These are phyloP conservation scores for Lipomyces yamadae DNA, from an alignment of 805 yeast species.

Conservation along the genomic window DNA sequence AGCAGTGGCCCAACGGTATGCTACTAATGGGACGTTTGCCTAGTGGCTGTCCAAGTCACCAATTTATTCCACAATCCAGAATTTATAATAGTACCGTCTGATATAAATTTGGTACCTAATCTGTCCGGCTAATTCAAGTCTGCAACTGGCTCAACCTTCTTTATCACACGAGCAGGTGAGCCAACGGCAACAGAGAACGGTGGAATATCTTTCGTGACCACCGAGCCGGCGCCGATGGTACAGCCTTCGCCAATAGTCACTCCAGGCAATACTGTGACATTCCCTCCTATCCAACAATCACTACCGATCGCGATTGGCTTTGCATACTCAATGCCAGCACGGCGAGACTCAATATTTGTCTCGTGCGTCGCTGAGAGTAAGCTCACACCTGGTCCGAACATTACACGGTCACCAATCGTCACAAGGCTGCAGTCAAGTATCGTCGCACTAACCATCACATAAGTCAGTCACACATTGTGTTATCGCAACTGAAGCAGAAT, in stretches of 20 bases:
- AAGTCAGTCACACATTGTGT: too few species aligned
- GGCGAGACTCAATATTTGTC: conserved; percentile 54
- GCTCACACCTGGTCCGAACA: conserved; percentile 62
- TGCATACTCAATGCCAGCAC: conserved; percentile 57
- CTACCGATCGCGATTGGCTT: conserved; percentile 63
- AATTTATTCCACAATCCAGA: too few species aligned
- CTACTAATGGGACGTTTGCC: too few species aligned
- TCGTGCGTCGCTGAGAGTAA: conserved; percentile 68
- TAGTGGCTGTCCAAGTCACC: too few species aligned
- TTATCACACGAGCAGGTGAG: conserved; percentile 59
- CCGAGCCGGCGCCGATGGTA: conserved; percentile 70
- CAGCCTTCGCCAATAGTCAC: conserved; percentile 66
- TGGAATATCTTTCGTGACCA: conserved; percentile 64
- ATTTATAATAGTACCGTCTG: too few species aligned
- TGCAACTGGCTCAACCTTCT: conserved; percentile 22
- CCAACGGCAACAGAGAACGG: conserved; percentile 64
- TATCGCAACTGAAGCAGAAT: background rate
- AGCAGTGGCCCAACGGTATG: too few species aligned
- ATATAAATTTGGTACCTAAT: too few species aligned
- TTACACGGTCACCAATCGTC: conserved; percentile 61
- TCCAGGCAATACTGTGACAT: conserved; percentile 63
- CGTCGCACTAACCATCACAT: conserved; percentile 36
- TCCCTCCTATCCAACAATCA: conserved; percentile 71
- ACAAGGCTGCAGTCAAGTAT: conserved; percentile 66
- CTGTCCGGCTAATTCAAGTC: background rate